Percentiles rank a stretch among this genome's conserved stretches.
phyloP scores from a whole-genome alignment of 345 rosid genomes.

The Turnera subulata region DNA sequence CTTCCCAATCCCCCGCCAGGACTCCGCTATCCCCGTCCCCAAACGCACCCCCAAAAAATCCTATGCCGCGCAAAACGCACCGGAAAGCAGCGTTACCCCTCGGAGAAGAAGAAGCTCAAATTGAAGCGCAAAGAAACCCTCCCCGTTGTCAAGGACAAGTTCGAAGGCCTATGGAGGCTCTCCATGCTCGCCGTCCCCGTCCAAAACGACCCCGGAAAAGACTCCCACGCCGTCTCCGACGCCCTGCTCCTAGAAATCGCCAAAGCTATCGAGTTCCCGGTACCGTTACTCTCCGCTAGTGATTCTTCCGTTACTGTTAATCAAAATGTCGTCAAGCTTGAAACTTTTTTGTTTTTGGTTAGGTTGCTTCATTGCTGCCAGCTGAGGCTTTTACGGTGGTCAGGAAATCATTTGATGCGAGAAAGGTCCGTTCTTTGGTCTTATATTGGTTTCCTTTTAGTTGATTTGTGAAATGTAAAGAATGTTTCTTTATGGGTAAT shows the following conservation, averaged over 20 bases:
- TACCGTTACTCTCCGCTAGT: slow-evolving; percentile 9
- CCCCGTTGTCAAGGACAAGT: slow-evolving; percentile 49
- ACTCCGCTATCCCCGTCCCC: slow-evolving; percentile 25
- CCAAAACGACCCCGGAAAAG: slow-evolving; percentile 81
- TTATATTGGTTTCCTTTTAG: neutral
- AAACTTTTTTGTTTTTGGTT: neutral
- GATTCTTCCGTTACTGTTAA: no score
- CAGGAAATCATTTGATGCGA: slow-evolving; percentile 91
- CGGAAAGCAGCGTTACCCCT: slow-evolving; percentile 87
- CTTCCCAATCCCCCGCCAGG: slow-evolving; percentile 14
- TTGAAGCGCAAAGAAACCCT: slow-evolving; percentile 50
- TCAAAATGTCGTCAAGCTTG: no score
- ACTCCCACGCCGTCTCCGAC: slow-evolving; percentile 53
- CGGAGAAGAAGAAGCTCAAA: slow-evolving; percentile 85
- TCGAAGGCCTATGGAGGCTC: slow-evolving; percentile 81
- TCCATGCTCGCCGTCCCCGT: slow-evolving; percentile 73
- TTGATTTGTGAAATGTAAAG: neutral
- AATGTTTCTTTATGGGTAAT: slow-evolving; percentile 4
- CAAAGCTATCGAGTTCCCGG: slow-evolving; percentile 78
- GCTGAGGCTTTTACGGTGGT: slow-evolving; percentile 73
- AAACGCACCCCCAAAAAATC: slow-evolving; percentile 23
- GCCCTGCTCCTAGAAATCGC: slow-evolving; percentile 78
- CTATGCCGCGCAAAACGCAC: slow-evolving; percentile 59
- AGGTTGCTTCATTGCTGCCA: slow-evolving; percentile 93
- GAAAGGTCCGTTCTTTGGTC: slow-evolving; percentile 49